phyloP scores from a whole-genome alignment of 179 eudicot genomes.

The Actinidia arguta region DNA sequence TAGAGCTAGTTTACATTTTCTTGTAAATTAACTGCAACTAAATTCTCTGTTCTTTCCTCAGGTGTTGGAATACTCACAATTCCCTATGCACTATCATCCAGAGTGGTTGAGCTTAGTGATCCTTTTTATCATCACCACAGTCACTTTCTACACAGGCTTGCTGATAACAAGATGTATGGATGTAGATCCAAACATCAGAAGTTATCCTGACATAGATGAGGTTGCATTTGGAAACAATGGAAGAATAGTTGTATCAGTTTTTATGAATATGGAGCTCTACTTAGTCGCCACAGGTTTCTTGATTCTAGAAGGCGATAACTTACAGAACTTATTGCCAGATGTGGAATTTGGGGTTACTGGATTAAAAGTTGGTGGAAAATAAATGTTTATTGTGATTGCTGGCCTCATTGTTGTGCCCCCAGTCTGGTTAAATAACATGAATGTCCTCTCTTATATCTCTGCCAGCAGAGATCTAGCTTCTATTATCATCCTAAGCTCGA shows the following conservation, averaged over 20 bases:
- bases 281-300: conserved; percentile 78
- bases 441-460: conserved; percentile 74
- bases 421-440: conserved; percentile 64
- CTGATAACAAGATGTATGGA: conserved; percentile 83
- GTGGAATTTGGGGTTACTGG: conserved; percentile 43
- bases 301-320: conserved; percentile 86
- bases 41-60: conserved; percentile 25
- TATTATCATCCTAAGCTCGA: conserved; percentile 56
- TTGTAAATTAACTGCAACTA: not conserved
- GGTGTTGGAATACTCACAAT: conserved; percentile 81
- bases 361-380: conserved; percentile 52
- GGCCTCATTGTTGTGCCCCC: conserved; percentile 68
- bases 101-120: conserved; percentile 76
- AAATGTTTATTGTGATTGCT: conserved; percentile 59
- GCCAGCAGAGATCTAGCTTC: conserved; percentile 87
- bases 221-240: conserved; percentile 77
- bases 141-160: conserved; percentile 71
- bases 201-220: conserved; percentile 78
- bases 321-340: conserved; percentile 58
- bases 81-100: conserved; percentile 77
- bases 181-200: conserved; percentile 54
- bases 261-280: conserved; percentile 78
- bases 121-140: conserved; percentile 55
- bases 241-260: conserved; percentile 51
- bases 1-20: not conserved